These are phyloP conservation scores for Friedmanniomyces endolithicus DNA, from an alignment of 495 filamentous ascomycete species.

Conservation along the genomic window DNA sequence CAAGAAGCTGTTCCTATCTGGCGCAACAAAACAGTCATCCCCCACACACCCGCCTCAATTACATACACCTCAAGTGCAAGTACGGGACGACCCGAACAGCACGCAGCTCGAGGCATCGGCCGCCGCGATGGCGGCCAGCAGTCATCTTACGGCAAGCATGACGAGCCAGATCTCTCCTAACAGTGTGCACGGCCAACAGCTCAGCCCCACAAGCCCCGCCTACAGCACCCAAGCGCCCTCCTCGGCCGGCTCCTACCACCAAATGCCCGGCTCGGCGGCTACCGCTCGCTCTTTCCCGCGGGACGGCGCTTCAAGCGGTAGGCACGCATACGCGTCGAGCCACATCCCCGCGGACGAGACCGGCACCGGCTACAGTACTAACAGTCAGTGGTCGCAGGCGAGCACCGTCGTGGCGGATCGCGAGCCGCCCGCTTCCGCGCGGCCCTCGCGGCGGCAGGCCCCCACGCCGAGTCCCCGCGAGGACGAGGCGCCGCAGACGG, in stretches of 20 bases:
- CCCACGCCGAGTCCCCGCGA: conserved; percentile 17
- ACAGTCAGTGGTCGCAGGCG: conserved; percentile 21
- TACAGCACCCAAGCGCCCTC: conserved; percentile 35
- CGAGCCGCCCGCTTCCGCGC: not conserved
- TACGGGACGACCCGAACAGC: conserved; percentile 35
- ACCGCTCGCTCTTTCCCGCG: conserved; percentile 38
- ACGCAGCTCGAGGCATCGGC: conserved; percentile 48
- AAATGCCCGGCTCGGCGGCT: conserved; percentile 20
- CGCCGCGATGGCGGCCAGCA: conserved; percentile 58
- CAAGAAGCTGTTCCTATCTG: conserved; percentile 77
- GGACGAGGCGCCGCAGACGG: conserved; percentile 14
- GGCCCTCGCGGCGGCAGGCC: conserved; percentile 5
- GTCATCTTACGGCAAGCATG: conserved; percentile 53
- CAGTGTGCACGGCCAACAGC: conserved; percentile 46
- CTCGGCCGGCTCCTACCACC: conserved; percentile 19
- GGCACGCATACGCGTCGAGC: not conserved
- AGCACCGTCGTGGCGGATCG: conserved; percentile 22
- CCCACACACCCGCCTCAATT: conserved; percentile 48
- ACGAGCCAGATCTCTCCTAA: conserved; percentile 49
- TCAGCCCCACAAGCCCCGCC: conserved; percentile 60
- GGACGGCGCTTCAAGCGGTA: conserved; percentile 25
- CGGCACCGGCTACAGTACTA: conserved; percentile 23
- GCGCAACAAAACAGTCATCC: conserved; percentile 64
- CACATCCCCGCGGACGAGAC: conserved; percentile 1
- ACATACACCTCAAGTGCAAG: conserved; percentile 16